A percentile compares a stretch with the other conserved stretches of the same genome.
phyloP scores from a whole-genome alignment of 345 rosid species.

The Eutrema heterophyllum region DNA sequence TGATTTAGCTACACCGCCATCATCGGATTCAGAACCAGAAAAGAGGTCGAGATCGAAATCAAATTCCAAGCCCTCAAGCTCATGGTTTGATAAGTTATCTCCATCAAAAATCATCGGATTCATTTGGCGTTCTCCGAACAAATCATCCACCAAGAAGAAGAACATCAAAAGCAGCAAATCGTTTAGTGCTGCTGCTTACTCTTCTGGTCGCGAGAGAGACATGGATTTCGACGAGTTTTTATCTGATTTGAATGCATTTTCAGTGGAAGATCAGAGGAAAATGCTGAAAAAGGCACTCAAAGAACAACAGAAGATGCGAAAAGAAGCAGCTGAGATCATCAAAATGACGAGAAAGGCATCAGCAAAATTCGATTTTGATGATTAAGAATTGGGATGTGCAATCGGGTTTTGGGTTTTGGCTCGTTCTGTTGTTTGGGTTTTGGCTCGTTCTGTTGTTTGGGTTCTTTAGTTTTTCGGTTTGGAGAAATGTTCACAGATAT shows the following conservation, averaged over 20 bases:
- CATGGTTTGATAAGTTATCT: slow-evolving; percentile 41
- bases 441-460: background rate
- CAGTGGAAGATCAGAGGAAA: slow-evolving; percentile 52
- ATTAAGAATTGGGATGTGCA: background rate
- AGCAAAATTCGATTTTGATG: slow-evolving; percentile 33
- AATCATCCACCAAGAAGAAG: slow-evolving; percentile 26
- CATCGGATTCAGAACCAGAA: slow-evolving; percentile 7
- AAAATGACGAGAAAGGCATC: slow-evolving; percentile 67
- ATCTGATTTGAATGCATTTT: slow-evolving; percentile 46
- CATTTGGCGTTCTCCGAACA: slow-evolving; percentile 67
- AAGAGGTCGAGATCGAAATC: slow-evolving; percentile 13
- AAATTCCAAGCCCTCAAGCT: slow-evolving; percentile 17
- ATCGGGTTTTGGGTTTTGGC: background rate
- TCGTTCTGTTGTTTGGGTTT: background rate
- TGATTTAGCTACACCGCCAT: slow-evolving; percentile 14
- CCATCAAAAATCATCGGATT: slow-evolving; percentile 50
- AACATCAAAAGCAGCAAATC: slow-evolving; percentile 19
- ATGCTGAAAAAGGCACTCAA: slow-evolving; percentile 56
- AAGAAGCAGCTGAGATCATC: slow-evolving; percentile 67
- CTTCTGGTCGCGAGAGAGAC: slow-evolving; percentile 23
- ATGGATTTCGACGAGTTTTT: slow-evolving; percentile 44
- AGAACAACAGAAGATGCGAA: slow-evolving; percentile 53
- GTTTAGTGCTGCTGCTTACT: background rate
- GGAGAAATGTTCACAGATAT: background rate
- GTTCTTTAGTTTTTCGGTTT: background rate